A percentile compares a stretch with the other conserved stretches of the same genome.
Evolutionary conservation across 106 monocot species (phyloP).

Genomic region (Dendrobium catenatum): DNA sequence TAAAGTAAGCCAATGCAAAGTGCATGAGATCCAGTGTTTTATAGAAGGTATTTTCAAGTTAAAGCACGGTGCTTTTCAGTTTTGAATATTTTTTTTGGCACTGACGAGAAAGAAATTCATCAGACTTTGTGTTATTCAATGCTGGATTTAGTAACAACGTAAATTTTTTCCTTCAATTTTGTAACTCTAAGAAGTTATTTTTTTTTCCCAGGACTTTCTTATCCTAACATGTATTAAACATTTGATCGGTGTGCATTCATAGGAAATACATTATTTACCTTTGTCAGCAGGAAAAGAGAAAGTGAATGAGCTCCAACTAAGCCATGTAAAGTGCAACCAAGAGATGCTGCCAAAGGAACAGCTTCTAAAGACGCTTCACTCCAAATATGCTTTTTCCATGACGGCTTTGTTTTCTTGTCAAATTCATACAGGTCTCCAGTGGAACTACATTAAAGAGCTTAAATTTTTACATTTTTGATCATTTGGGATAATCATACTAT

Average conservation of each 20-base stretch:
- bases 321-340: constrained; percentile 48
- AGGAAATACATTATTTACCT: constrained; percentile 38
- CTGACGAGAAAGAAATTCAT: no score
- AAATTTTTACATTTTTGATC: neutral
- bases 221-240: neutral
- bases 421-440: constrained; percentile 85
- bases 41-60: no score
- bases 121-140: no score
- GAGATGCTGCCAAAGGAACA: constrained; percentile 32
- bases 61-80: no score
- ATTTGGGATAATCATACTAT: neutral
- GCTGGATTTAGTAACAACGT: no score
- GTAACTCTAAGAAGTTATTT: neutral
- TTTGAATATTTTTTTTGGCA: no score
- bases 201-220: neutral
- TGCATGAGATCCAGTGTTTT: no score
- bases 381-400: constrained; percentile 91
- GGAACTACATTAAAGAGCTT: constrained; percentile 43
- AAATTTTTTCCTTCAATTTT: no score
- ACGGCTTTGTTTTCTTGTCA: constrained; percentile 72
- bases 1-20: no score
- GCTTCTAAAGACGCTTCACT: constrained; percentile 29
- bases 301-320: constrained; percentile 44
- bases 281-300: constrained; percentile 75
- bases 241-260: neutral